Percentiles rank a stretch among this genome's conserved stretches.
phyloP scores from a whole-genome alignment of 768 basidiomycete genomes.

The Crucibulum laeve region DNA sequence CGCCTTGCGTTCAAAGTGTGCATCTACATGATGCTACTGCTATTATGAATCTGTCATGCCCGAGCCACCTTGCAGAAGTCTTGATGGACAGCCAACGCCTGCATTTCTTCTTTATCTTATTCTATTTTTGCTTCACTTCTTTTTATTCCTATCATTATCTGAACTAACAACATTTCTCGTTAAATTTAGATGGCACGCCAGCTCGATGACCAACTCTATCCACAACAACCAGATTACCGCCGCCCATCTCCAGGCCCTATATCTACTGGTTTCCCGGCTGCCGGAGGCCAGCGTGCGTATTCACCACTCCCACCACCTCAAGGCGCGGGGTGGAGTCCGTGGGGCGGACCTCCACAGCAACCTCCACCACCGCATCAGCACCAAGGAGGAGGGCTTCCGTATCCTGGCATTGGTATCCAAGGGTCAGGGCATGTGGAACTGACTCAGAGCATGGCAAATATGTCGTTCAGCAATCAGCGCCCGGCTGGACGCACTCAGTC shows the following conservation, averaged over 20 bases:
- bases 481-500: constrained; percentile 18
- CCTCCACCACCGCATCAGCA: constrained; percentile 11
- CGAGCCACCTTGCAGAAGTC: no score
- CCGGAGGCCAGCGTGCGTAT: constrained; percentile 4
- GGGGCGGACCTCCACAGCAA: constrained; percentile 9
- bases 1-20: no score
- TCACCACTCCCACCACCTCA: constrained; percentile 8
- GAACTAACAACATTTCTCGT: constrained; percentile 4
- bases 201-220: constrained; percentile 43
- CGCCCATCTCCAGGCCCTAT: constrained; percentile 9
- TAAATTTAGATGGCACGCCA: constrained; percentile 54
- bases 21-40: no score
- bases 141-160: no score
- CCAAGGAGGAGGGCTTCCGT: no score
- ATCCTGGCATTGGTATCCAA: constrained; percentile 11
- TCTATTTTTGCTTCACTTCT: no score
- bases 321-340: constrained; percentile 11
- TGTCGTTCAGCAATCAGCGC: constrained; percentile 14
- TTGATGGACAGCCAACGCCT: no score
- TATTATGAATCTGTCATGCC: no score
- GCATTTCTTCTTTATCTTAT: no score
- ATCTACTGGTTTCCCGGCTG: constrained; percentile 21
- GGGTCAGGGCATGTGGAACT: constrained; percentile 12
- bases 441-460: constrained; percentile 8
- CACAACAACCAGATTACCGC: constrained; percentile 10